Conservation (phyloP, 768 basidiomycete species). For the Amanita fuliginea region DNA sequence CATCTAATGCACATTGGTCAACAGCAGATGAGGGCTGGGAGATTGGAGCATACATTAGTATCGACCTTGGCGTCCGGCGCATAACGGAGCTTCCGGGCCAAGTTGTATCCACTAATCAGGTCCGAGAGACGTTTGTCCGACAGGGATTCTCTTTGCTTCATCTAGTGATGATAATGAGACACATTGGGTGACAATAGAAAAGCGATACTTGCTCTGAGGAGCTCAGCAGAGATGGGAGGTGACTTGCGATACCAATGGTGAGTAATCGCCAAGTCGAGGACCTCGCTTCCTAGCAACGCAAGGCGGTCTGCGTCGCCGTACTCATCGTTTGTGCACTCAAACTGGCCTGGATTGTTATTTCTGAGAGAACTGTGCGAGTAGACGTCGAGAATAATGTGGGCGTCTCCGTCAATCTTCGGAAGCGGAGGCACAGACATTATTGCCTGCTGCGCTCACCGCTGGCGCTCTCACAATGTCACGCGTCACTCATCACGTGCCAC, state of each 20-base stretch:
- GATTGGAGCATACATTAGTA: constrained; percentile 13
- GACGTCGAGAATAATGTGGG: constrained; percentile 45
- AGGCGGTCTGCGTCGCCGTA: constrained; percentile 55
- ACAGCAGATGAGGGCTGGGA: neutral
- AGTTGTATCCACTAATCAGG: constrained; percentile 22
- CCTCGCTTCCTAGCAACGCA: constrained; percentile 41
- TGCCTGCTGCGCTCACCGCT: constrained; percentile 5
- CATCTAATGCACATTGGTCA: neutral
- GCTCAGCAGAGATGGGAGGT: constrained; percentile 28
- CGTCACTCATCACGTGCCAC: constrained; percentile 7
- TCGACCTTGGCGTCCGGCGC: constrained; percentile 24
- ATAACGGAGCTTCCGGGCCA: constrained; percentile 44
- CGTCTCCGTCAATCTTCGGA: constrained; percentile 44
- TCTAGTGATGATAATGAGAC: neutral
- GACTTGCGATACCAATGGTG: constrained; percentile 34
- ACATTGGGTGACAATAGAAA: constrained; percentile 2
- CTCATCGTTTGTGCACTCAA: constrained; percentile 23
- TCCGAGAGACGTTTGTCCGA: constrained; percentile 2
- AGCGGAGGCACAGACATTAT: constrained; percentile 28
- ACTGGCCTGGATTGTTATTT: constrained; percentile 9
- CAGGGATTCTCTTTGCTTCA: constrained; percentile 2
- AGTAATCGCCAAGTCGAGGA: constrained; percentile 41
- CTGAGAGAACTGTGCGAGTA: constrained; percentile 36
- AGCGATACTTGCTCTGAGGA: constrained; percentile 30
- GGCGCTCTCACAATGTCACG: constrained; percentile 5